Conservation (phyloP, 176 grass and related monocot species). For the Juncus inflexus region DNA sequence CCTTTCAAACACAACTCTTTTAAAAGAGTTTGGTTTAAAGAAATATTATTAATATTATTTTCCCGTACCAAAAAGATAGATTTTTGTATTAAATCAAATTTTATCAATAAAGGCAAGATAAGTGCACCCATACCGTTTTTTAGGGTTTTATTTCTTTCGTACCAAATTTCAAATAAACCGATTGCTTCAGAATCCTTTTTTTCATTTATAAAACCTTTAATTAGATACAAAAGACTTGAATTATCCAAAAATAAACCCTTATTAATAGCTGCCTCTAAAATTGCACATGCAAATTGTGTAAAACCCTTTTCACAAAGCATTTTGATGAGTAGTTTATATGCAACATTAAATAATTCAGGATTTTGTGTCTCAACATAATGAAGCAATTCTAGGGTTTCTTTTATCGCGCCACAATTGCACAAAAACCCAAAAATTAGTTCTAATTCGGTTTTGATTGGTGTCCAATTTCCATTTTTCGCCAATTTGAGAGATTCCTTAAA, state of each 20-base stretch:
- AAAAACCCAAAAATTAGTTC: conserved; percentile 40
- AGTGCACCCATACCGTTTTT: conserved; percentile 22
- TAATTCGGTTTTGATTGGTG: conserved; percentile 46
- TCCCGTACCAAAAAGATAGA: conserved; percentile 40
- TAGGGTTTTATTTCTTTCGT: conserved; percentile 34
- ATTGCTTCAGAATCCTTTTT: conserved; percentile 50
- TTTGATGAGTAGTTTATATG: conserved; percentile 53
- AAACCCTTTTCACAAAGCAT: conserved; percentile 60
- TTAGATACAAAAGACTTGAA: conserved; percentile 43
- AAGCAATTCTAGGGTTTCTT: conserved; percentile 63
- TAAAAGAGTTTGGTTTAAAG: conserved; percentile 29
- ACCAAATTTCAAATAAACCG: conserved; percentile 62
- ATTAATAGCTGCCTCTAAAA: conserved; percentile 64
- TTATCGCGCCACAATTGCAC: conserved; percentile 64
- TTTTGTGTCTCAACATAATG: conserved; percentile 31
- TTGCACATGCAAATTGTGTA: conserved; percentile 68
- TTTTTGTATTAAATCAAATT: conserved; percentile 41
- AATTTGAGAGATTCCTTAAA: conserved; percentile 66
- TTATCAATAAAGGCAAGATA: conserved; percentile 38
- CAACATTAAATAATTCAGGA: conserved; percentile 34
- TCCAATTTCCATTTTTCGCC: conserved; percentile 51
- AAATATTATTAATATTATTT: conserved; percentile 17
- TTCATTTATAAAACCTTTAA: conserved; percentile 83
- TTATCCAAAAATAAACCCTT: conserved; percentile 40
- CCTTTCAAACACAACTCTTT: conserved; percentile 49